Conservation (phyloP, 1,284 basidiomycete genomes). For the Stygiomarasmius scandens region DNA sequence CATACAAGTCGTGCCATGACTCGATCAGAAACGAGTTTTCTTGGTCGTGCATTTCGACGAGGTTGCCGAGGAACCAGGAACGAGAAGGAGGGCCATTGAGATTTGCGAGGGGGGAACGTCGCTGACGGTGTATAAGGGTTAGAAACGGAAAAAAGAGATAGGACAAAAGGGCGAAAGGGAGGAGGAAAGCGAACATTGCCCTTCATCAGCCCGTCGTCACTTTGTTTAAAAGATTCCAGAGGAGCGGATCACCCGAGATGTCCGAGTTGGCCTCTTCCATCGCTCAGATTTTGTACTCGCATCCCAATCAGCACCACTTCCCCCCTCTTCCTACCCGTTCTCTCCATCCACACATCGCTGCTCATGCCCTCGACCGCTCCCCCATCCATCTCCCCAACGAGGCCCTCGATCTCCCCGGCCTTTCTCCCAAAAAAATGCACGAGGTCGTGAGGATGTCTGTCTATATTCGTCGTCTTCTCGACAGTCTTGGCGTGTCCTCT, state of each 20-base stretch:
- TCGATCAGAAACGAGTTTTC: slow-evolving; percentile 56
- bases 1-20: slow-evolving; percentile 51
- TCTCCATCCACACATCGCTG: slow-evolving; percentile 2
- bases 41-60: slow-evolving; percentile 57
- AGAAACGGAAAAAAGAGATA: slow-evolving; percentile 28
- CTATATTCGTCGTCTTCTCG: slow-evolving; percentile 35
- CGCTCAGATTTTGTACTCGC: background rate
- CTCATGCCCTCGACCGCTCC: background rate
- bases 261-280: background rate
- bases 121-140: slow-evolving; percentile 32
- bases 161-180: slow-evolving; percentile 28
- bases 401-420: background rate
- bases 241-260: background rate
- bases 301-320: background rate
- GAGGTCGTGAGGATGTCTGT: slow-evolving; percentile 51
- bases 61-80: slow-evolving; percentile 58
- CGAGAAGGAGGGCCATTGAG: slow-evolving; percentile 36
- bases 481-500: slow-evolving; percentile 14
- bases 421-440: slow-evolving; percentile 47
- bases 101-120: slow-evolving; percentile 32
- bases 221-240: background rate
- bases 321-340: background rate
- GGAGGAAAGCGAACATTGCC: slow-evolving; percentile 1
- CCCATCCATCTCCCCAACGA: background rate
- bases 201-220: slow-evolving; percentile 19